Percentiles rank a stretch among this genome's conserved stretches.
phyloP scores from a whole-genome alignment of 805 yeast genomes.

The Candida vartiovaarae region DNA sequence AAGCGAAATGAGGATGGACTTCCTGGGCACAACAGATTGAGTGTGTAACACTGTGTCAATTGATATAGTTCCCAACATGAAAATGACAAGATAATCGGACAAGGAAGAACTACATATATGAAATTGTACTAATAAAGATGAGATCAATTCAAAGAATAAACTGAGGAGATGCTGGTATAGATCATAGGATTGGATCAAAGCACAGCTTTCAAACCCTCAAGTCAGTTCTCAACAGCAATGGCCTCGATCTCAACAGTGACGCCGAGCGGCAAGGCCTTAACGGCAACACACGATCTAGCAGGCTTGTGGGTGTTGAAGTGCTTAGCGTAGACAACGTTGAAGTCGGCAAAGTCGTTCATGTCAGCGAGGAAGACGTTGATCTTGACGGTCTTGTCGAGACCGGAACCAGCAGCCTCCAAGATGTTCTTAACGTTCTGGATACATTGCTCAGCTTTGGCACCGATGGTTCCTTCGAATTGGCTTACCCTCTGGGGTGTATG shows the following conservation, averaged over 20 bases:
- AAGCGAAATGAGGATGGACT: no score
- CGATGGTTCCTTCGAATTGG: conserved; percentile 70
- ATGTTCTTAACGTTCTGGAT: conserved; percentile 63
- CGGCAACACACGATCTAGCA: conserved; percentile 98
- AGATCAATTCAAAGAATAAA: no score
- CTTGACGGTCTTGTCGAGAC: conserved; percentile 78
- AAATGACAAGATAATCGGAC: no score
- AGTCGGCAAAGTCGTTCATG: conserved; percentile 76
- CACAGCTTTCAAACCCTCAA: neutral
- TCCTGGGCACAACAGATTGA: no score
- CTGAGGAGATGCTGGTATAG: no score
- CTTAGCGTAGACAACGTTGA: conserved; percentile 77
- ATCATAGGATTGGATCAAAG: no score
- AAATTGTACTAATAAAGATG: no score
- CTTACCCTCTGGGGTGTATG: conserved; percentile 76
- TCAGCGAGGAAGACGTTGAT: conserved; percentile 85
- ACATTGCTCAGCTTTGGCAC: conserved; percentile 72
- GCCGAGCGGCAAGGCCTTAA: conserved; percentile 82
- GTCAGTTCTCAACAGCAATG: conserved; percentile 64
- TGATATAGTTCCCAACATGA: no score
- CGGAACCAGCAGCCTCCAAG: conserved; percentile 79
- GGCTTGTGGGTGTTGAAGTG: conserved; percentile 79
- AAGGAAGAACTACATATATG: no score
- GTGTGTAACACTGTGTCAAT: no score
- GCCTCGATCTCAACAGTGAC: conserved; percentile 88